Evolutionary conservation across 2,329 filamentous ascomycete genomes (phyloP).

Genomic region (Onygenales sp.): DNA sequence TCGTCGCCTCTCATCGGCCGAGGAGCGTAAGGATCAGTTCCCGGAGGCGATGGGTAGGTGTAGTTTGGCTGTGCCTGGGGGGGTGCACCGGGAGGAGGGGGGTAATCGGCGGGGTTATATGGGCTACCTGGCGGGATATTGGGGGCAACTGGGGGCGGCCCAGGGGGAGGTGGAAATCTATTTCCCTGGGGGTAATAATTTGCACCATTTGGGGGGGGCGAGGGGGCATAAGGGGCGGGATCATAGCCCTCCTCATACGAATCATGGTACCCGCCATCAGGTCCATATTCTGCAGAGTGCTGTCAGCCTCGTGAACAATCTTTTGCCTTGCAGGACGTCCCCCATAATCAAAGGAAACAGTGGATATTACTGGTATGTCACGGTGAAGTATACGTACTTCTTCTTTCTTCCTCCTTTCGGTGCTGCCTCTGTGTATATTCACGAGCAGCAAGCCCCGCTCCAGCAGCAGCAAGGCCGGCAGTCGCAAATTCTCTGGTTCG

Average conservation of each 20-base stretch:
- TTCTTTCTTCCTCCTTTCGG: conserved; percentile 44
- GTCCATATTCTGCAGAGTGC: conserved; percentile 19
- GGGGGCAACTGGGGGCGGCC: conserved; percentile 15
- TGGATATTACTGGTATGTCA: conserved; percentile 7
- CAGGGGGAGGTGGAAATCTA: conserved; percentile 36
- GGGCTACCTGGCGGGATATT: conserved; percentile 10
- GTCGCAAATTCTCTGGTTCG: conserved; percentile 40
- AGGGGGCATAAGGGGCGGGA: conserved; percentile 27
- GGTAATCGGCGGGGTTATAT: conserved; percentile 32
- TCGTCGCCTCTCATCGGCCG: conserved; percentile 34
- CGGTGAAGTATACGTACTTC: conserved; percentile 33
- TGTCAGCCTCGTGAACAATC: not conserved
- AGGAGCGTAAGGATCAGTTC: conserved; percentile 30
- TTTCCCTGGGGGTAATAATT: conserved; percentile 27
- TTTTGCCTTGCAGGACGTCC: no score
- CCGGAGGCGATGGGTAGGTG: conserved; percentile 27
- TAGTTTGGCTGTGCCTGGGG: conserved; percentile 27
- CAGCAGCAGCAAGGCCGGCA: conserved; percentile 49
- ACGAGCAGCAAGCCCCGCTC: conserved; percentile 47
- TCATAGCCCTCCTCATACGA: conserved; percentile 34
- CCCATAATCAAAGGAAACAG: no score
- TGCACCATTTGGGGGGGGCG: conserved; percentile 20
- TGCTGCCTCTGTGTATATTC: conserved; percentile 48
- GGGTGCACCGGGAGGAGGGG: conserved; percentile 31
- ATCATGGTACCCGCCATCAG: conserved; percentile 22